Base-by-base conservation (phyloP, 768 basidiomycete genomes). In the Saitozyma podzolica region DNA sequence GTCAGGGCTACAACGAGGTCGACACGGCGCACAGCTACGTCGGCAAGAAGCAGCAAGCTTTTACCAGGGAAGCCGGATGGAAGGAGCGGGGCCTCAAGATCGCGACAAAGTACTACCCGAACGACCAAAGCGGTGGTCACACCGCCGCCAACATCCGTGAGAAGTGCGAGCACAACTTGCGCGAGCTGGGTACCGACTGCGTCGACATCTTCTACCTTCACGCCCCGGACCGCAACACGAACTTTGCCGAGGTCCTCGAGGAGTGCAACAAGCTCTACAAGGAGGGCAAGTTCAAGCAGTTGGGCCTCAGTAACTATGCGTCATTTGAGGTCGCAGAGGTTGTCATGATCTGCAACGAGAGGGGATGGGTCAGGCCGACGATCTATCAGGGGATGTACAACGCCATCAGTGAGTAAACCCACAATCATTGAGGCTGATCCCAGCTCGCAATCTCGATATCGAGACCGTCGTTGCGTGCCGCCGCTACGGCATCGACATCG, bases 51-150 rank as follows among this genome's bases (percentile, higher is more conserved):
- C 70, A 66, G 62, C 71, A 70, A 66, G 70, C 54, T 1, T 66
- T 62, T 61, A 67, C 68, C 19, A 40, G 55, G 14, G 58, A 74
- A 11, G 70, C 70, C n/a, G 76, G 75, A 62, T 84, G 84, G 80
- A 79, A 84, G 61, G 75, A 78, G 50, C 82, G 84, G 42, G 85
- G 85, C 0, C 70, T 87, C 29, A 82, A 82, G 59, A 78, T 88
- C 49, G 85, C 86, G 49, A 88, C 86, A 0, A 88, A 88, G 72
- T 82, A 86, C 16, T 83, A 82, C 62, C 86, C 86, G 0, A 72
- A 63, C 50, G n/a, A 50, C 50, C 56, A 63, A 9, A 80, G 80
- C 43, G 60, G 67, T 51, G 47, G 56, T 29, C 73, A 74, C 51
- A 63, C 69, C 53, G 63, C 63, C 11, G 54, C 61, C 43, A 80